Base-by-base conservation (phyloP, 78 protist genomes). In the Dictyostelium firmibasis region DNA sequence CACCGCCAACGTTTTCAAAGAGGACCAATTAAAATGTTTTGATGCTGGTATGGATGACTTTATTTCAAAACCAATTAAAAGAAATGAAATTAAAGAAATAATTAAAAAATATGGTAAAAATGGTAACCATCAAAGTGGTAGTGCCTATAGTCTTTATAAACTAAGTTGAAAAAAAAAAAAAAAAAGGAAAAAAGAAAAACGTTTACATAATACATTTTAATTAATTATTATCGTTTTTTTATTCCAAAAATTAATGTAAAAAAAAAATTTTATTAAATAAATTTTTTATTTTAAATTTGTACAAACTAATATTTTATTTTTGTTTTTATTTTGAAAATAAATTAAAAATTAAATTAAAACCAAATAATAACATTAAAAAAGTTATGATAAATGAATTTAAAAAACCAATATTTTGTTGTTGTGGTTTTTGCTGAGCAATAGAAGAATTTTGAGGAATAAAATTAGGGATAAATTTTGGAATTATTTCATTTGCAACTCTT, bases 21-120 rank as follows among this genome's bases (percentile, higher is more conserved):
- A 70, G 8, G 97, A 85, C 10, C 14, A 79, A 77, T 81, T 53
- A 29, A 18, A 72, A 20, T 95, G 96, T 86, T 27, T 92, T 36
- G 91, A 41, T 1, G 31, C 76, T 35, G 97, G 97, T 47, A 97
- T 97, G 98, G 95, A 97, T 78, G 97, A 88, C 25, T 95, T 82
- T 84, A 10, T 97, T 33, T 41, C 95, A 43, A 97, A 97, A 94
- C 98, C 98, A 5, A n/a, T 94, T 53, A 76, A 78, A 50, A 64
- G 81, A 33, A 60, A 9, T 64, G 86, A 87, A 64, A 23, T 87
- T 38, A 78, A 74, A 44, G 25, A 60, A 5, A n/a, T 87, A 14
- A 78, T 78, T 70, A n/a, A 23, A 29, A 86, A 86, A 38, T 86
- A 81, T 81, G 78, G 64, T 41, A 25, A 41, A 11, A 41, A 23